These are phyloP conservation scores for Neobulgaria alba DNA, from an alignment of 2,329 filamentous ascomycete species.

Conservation along the genomic window DNA sequence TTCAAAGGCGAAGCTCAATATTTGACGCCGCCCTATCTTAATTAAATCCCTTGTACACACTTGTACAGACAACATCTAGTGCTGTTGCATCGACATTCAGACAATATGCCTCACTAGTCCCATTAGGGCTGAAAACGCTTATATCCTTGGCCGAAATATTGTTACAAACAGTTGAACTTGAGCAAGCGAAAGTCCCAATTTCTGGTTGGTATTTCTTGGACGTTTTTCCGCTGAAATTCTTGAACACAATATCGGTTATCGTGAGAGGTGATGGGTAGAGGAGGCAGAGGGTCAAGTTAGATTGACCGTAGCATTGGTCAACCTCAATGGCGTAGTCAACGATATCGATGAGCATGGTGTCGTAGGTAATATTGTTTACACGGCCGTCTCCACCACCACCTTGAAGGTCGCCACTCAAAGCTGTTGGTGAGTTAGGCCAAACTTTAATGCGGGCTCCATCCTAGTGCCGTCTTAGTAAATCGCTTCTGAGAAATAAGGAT, in stretches of 20 bases:
- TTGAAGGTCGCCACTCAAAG: constrained; percentile 50
- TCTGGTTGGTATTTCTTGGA: constrained; percentile 35
- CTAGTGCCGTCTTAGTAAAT: constrained; percentile 32
- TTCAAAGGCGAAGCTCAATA: too few relatives aligned
- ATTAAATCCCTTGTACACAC: constrained; percentile 23
- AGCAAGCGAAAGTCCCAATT: constrained; percentile 40
- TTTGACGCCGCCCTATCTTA: too few relatives aligned
- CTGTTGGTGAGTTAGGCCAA: constrained; percentile 47
- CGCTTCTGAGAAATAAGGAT: background rate
- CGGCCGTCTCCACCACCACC: constrained; percentile 55
- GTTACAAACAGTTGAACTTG: constrained; percentile 36
- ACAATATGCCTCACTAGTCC: constrained; percentile 35
- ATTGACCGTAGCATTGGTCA: constrained; percentile 58
- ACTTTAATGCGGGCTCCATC: constrained; percentile 67
- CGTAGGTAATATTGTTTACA: constrained; percentile 60
- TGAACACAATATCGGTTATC: constrained; percentile 47
- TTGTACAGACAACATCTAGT: constrained; percentile 31
- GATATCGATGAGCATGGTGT: constrained; percentile 49
- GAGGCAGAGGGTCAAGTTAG: constrained; percentile 52
- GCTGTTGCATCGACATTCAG: constrained; percentile 33
- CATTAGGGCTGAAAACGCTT: constrained; percentile 39
- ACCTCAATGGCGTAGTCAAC: constrained; percentile 58
- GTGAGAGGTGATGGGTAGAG: constrained; percentile 45
- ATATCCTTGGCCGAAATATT: constrained; percentile 42
- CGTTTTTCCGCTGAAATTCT: constrained; percentile 47